phyloP scores from a whole-genome alignment of 345 rosid species.

The Combretum micranthum region DNA sequence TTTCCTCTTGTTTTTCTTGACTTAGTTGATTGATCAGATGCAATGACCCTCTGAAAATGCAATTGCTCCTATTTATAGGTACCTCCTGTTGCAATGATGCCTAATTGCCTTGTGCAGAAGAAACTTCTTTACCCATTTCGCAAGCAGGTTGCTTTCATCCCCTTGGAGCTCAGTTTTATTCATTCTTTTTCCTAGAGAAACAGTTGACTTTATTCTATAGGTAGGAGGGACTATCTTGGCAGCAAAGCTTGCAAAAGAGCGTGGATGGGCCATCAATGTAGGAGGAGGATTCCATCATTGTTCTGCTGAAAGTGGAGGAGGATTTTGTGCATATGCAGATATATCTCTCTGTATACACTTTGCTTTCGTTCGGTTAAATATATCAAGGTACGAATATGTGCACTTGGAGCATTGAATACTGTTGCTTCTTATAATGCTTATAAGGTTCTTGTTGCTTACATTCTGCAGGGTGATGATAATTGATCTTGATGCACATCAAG shows the following conservation, averaged over 20 bases:
- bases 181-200: not conserved
- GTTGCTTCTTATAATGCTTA: too few relatives aligned
- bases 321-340: conserved; percentile 93
- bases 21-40: not conserved
- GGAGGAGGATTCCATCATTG: conserved; percentile 99
- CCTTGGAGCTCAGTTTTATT: not conserved
- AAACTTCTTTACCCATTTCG: conserved; percentile 78
- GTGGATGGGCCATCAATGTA: conserved; percentile 89
- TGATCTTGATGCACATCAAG: conserved; percentile 99
- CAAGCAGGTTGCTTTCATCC: conserved; percentile 46
- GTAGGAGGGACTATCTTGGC: conserved; percentile 94
- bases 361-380: conserved; percentile 57
- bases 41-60: conserved; percentile 10
- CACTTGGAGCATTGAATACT: too few relatives aligned
- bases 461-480: conserved; percentile 78
- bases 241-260: conserved; percentile 79
- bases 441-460: not conserved
- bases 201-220: conserved; percentile 22
- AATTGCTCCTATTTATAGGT: conserved; percentile 34
- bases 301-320: conserved; percentile 69
- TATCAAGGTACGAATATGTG: conserved; percentile 49
- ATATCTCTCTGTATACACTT: conserved; percentile 79
- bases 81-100: conserved; percentile 77
- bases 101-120: conserved; percentile 71
- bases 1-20: not conserved